Conservation (phyloP, 164 flowering plant species). For the Brasenia schreberi region DNA sequence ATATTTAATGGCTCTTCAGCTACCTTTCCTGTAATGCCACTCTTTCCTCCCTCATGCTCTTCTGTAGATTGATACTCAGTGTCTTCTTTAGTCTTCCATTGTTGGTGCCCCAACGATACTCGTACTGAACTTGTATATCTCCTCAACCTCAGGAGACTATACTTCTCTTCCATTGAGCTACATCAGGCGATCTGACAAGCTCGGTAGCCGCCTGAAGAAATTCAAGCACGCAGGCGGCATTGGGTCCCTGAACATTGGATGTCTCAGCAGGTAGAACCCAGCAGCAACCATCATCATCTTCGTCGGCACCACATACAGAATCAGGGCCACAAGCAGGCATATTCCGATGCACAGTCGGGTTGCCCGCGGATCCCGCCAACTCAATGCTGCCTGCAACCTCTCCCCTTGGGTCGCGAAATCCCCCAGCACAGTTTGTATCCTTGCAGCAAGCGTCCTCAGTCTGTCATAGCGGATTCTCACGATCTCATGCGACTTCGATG, state of each 20-base stretch:
- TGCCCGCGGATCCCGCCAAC: slow-evolving; percentile 98
- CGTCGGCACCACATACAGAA: slow-evolving; percentile 64
- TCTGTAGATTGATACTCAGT: neutral
- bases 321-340: slow-evolving; percentile 45
- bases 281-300: slow-evolving; percentile 97
- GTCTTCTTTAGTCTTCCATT: too few relatives aligned
- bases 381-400: slow-evolving; percentile 79
- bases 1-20: neutral
- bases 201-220: slow-evolving; percentile 87
- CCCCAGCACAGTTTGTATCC: slow-evolving; percentile 82
- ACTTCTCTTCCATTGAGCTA: neutral
- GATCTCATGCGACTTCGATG: slow-evolving; percentile 53
- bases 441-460: slow-evolving; percentile 57
- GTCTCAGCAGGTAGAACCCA: slow-evolving; percentile 83
- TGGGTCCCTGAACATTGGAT: slow-evolving; percentile 94
- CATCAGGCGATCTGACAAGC: slow-evolving; percentile 74
- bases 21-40: neutral
- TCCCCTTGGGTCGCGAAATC: slow-evolving; percentile 95
- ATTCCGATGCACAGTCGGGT: slow-evolving; percentile 68
- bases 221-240: slow-evolving; percentile 86
- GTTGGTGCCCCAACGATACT: too few relatives aligned
- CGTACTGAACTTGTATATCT: too few relatives aligned
- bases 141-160: too few relatives aligned
- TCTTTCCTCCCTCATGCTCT: neutral
- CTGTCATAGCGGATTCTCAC: slow-evolving; percentile 68